phyloP scores from a whole-genome alignment of 2,329 filamentous ascomycete species.

The Exophiala lecanii-corni region DNA sequence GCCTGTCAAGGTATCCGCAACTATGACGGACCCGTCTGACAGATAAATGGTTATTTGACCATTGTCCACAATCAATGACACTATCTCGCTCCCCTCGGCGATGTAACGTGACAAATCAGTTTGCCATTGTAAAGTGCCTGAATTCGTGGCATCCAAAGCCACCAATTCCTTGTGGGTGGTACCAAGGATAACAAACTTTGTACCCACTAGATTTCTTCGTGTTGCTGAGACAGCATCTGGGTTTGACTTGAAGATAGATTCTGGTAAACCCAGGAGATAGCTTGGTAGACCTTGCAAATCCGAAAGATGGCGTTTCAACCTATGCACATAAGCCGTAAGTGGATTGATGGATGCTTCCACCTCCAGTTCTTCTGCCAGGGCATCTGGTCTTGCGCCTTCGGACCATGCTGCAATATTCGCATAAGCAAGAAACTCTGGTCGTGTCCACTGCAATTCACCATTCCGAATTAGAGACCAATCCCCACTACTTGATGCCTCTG shows the following conservation, averaged over 20 bases:
- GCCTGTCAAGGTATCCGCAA: conserved; percentile 43
- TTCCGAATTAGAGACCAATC: conserved; percentile 85
- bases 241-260: conserved; percentile 51
- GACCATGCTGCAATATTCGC: conserved; percentile 76
- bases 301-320: conserved; percentile 72
- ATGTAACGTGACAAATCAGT: conserved; percentile 56
- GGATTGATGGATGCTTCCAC: conserved; percentile 81
- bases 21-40: conserved; percentile 58
- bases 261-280: conserved; percentile 66
- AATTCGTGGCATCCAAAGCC: conserved; percentile 70
- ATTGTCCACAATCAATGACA: conserved; percentile 61
- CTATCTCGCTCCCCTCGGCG: conserved; percentile 54
- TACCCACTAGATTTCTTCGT: conserved; percentile 78
- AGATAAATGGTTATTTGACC: conserved; percentile 56
- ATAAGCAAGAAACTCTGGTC: conserved; percentile 76
- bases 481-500: conserved; percentile 58
- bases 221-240: conserved; percentile 12
- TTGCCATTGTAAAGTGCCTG: conserved; percentile 73
- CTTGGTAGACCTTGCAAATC: conserved; percentile 73
- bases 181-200: conserved; percentile 76
- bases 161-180: conserved; percentile 75
- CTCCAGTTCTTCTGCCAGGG: conserved; percentile 74
- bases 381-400: conserved; percentile 67
- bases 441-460: conserved; percentile 72
- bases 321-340: conserved; percentile 77